A percentile compares a stretch with the other conserved stretches of the same genome.
These are phyloP conservation scores for Saitozyma sp. DNA, from an alignment of 768 basidiomycete species.

Conservation along the genomic window DNA sequence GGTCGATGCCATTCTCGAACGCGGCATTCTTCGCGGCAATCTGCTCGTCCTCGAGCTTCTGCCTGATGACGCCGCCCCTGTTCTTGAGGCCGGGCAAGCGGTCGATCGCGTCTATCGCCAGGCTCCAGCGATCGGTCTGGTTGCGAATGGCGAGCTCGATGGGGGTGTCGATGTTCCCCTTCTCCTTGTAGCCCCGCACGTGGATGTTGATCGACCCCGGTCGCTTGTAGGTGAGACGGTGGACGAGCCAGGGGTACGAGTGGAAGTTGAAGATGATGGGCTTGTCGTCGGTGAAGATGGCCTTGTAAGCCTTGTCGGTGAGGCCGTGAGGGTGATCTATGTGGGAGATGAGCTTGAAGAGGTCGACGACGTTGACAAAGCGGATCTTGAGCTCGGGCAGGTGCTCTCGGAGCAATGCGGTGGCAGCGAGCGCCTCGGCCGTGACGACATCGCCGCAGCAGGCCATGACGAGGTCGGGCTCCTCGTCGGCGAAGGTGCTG, in stretches of 20 bases:
- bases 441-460: slow-evolving; percentile 82
- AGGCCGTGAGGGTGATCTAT: slow-evolving; percentile 56
- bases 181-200: slow-evolving; percentile 42
- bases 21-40: slow-evolving; percentile 38
- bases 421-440: slow-evolving; percentile 82
- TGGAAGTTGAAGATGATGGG: slow-evolving; percentile 78
- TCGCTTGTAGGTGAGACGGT: slow-evolving; percentile 42
- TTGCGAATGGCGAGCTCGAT: slow-evolving; percentile 37
- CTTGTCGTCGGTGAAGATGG: slow-evolving; percentile 47
- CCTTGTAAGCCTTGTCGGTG: slow-evolving; percentile 29
- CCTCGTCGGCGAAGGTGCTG: slow-evolving; percentile 64
- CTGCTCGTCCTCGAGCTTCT: slow-evolving; percentile 40
- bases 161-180: slow-evolving; percentile 48
- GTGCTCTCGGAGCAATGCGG: slow-evolving; percentile 68
- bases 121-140: slow-evolving; percentile 35
- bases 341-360: slow-evolving; percentile 72
- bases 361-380: slow-evolving; percentile 84
- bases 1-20: slow-evolving; percentile 47
- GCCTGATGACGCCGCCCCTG: slow-evolving; percentile 34
- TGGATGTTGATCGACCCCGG: slow-evolving; percentile 30
- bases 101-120: slow-evolving; percentile 49
- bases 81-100: slow-evolving; percentile 34
- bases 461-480: slow-evolving; percentile 65
- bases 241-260: slow-evolving; percentile 57
- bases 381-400: slow-evolving; percentile 64